These are phyloP conservation scores for Scolecobasidium constrictum DNA, from an alignment of 2,329 filamentous ascomycete genomes.

Conservation along the genomic window DNA sequence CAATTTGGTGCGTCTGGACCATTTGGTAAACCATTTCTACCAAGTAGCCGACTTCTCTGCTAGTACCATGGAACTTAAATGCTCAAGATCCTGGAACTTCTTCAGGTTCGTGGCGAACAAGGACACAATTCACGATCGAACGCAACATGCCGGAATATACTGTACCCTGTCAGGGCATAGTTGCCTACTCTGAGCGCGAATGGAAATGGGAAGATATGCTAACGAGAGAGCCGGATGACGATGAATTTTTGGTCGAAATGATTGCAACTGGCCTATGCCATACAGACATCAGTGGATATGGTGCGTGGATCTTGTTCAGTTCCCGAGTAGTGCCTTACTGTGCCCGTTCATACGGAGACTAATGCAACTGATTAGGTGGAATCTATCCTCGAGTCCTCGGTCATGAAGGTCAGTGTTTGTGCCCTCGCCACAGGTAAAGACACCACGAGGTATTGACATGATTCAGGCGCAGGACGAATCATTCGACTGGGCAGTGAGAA, in stretches of 20 bases:
- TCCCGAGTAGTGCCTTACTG: too few relatives aligned
- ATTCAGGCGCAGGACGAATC: slow-evolving; percentile 11
- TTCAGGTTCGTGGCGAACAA: too few relatives aligned
- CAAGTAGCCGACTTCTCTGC: too few relatives aligned
- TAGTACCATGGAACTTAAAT: too few relatives aligned
- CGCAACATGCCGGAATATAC: too few relatives aligned
- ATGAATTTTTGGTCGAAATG: slow-evolving; percentile 4
- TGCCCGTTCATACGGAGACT: too few relatives aligned
- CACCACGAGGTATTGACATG: background rate
- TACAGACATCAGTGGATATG: slow-evolving; percentile 1
- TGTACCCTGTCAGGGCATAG: slow-evolving; percentile 1
- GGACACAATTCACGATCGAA: too few relatives aligned
- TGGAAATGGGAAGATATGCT: slow-evolving; percentile 4
- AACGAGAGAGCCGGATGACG: slow-evolving; percentile 1
- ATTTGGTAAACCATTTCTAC: too few relatives aligned
- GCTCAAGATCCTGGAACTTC: too few relatives aligned
- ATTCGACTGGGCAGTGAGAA: slow-evolving; percentile 8
- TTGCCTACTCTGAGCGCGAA: slow-evolving; percentile 2
- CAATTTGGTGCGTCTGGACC: too few relatives aligned
- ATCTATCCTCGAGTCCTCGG: slow-evolving; percentile 4
- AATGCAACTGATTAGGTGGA: too few relatives aligned
- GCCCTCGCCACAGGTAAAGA: background rate
- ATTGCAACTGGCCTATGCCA: slow-evolving; percentile 1
- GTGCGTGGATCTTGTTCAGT: too few relatives aligned
- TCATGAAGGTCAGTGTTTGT: slow-evolving; percentile 2